phyloP scores from a whole-genome alignment of 2,329 filamentous ascomycete genomes.

The Beauveria sp. region DNA sequence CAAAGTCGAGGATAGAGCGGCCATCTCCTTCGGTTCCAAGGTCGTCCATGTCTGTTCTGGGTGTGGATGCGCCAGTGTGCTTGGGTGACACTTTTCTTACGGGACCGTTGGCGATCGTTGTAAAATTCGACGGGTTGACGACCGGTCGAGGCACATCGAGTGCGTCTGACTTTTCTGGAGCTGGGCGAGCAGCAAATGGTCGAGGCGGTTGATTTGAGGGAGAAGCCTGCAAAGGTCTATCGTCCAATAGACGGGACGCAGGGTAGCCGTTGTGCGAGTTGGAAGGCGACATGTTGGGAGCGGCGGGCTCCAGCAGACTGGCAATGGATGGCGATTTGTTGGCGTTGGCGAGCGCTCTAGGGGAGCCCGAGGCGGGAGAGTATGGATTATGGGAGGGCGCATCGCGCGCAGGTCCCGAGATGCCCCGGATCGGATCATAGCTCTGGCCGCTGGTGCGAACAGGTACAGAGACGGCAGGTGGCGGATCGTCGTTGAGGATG shows the following conservation, averaged over 20 bases:
- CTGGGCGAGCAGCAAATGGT: slow-evolving; percentile 20
- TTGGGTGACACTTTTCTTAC: slow-evolving; percentile 41
- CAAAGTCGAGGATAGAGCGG: slow-evolving; percentile 55
- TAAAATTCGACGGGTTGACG: slow-evolving; percentile 32
- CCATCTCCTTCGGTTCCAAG: slow-evolving; percentile 33
- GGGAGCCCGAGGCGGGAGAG: slow-evolving; percentile 39
- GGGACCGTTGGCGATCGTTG: slow-evolving; percentile 32
- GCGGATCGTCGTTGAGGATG: slow-evolving; percentile 47
- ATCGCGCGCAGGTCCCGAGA: slow-evolving; percentile 60
- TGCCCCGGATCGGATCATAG: slow-evolving; percentile 78
- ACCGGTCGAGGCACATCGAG: slow-evolving; percentile 25
- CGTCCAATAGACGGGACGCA: slow-evolving; percentile 26
- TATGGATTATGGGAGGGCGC: slow-evolving; percentile 46
- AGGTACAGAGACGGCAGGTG: slow-evolving; percentile 33
- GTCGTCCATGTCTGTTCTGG: slow-evolving; percentile 45
- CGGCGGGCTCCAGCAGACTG: slow-evolving; percentile 65
- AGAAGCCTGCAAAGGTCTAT: slow-evolving; percentile 33
- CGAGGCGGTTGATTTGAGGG: slow-evolving; percentile 32
- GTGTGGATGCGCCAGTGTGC: slow-evolving; percentile 36
- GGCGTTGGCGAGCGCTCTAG: slow-evolving; percentile 33
- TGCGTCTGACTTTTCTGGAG: slow-evolving; percentile 31
- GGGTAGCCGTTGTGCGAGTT: slow-evolving; percentile 17
- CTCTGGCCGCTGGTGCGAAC: slow-evolving; percentile 67
- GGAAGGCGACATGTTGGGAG: slow-evolving; percentile 23
- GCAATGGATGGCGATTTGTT: slow-evolving; percentile 74